Base-by-base conservation (phyloP, 345 rosid species). In the Pistacia vera region DNA sequence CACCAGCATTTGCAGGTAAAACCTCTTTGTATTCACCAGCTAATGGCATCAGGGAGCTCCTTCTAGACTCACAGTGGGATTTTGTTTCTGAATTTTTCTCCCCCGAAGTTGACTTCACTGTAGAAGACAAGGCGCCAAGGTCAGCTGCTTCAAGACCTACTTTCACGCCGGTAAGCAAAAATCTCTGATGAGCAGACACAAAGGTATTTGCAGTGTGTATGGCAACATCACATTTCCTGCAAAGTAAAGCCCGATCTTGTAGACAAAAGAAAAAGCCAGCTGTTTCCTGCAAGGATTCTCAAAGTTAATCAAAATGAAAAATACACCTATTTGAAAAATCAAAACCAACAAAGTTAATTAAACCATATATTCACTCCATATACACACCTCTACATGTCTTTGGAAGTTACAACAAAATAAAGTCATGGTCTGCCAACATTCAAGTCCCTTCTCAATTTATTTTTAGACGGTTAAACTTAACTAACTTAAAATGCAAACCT, bases 201-300 rank as follows among this genome's bases (percentile, higher is more conserved):
- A 81, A 88, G 57, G 83, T 57, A 78, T 93, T 96, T 41, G 79
- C 95, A 2, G 94, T 76, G 77, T 96, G 99, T 77, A 96, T 89
- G 44, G 94, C 83, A 75, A 93, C 85, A 80, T 96, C 99, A 79
- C 99, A 96, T 85, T 93, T 96, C 85, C 98, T 82, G 83, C 99
- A 96, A 35, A 96, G 93, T 58, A 96, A 84, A 56, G 99, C 98
- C 82, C 98, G 84, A 78, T 96, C 99, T 84, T 96, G 92, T 71
- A 96, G 83, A 81, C 99, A 96, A 67, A 96, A 96, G 97, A 96
- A 96, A 83, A 92, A 88, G 12, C 99, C 99, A 68, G 95, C 86
- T 16, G 88, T 76, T 79, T 96, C 99, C 99, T 96, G 90, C 60
- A 75, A 81, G 58, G 30, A 30, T 59, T 18, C 49, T 73, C 79